Base-by-base conservation (phyloP, 148 eudicot species). In the Amaranthus palmeri region DNA sequence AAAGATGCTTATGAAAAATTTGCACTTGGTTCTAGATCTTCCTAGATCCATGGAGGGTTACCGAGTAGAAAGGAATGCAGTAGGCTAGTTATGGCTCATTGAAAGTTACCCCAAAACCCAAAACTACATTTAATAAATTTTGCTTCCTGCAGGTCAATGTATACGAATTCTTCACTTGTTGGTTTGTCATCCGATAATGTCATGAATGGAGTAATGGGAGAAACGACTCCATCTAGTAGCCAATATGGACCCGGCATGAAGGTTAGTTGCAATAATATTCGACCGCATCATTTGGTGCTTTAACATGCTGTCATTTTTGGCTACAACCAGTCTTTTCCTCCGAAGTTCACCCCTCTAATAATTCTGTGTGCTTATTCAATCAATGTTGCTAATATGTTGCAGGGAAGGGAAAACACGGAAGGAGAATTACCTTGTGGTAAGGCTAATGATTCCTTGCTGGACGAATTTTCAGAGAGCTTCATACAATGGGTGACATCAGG, bases 401-500 rank as follows among this genome's bases (percentile, higher is more conserved):
- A 90, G 96, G 91, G 80, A 70, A 85, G 83, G 76, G 83, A 79
- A 61, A 84, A 62, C 36, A 78, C 83, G 17, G 85, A 75, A 74
- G 83, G 81, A 12, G 97, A 84, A 41, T 49, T 81, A 25, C 68
- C 81, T 48, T 71, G 76, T 61, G 81, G 61, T 54, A 84, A 80
- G 65, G 67, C 52, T 59, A 77, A 65, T 36, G 70, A 61, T 49
- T 75, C 77, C 13, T 85, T 83, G 77, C 85, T 77, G 42, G 88
- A 90, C 72, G 93, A 87, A 61, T 90, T 81, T 76, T 83, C 96
- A 0, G 96, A 84, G 69, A 88, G 85, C 75, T 92, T 92, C 73
- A 86, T 83, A 63, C 85, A 70, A 3, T 92, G 97, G 97, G 96
- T 92, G 68, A 84, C 62, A n/a, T 75, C 76, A 11, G 97, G 97